A percentile compares a stretch with the other conserved stretches of the same genome.
Evolutionary conservation across 257 asterid genomes (phyloP).

Genomic region (Jaltomata sinuosa): DNA sequence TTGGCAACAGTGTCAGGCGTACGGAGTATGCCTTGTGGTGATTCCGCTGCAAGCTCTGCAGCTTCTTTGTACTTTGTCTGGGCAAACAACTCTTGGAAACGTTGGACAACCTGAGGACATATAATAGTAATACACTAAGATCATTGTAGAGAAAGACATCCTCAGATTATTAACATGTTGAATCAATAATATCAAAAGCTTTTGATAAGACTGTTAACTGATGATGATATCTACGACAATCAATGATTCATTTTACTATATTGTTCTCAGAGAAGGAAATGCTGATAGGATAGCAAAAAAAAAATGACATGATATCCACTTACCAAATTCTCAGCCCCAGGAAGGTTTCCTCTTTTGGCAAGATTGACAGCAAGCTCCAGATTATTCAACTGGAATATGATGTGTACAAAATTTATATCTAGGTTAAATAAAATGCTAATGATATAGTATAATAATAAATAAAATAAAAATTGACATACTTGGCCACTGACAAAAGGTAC

Average conservation of each 20-base stretch:
- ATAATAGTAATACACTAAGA: background rate
- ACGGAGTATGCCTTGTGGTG: constrained; percentile 98
- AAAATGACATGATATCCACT: constrained; percentile 8
- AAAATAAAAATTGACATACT: constrained; percentile 35
- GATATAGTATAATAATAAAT: background rate
- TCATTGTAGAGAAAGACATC: background rate
- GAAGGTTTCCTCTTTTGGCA: constrained; percentile 98
- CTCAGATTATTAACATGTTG: background rate
- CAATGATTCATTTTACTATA: background rate
- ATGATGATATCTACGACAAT: background rate
- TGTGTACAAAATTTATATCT: background rate
- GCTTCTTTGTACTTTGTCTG: constrained; percentile 99
- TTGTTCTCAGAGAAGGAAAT: background rate
- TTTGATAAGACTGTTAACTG: background rate
- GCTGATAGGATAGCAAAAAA: background rate
- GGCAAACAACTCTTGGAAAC: constrained; percentile 96
- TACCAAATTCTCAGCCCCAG: constrained; percentile 98
- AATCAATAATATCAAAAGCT: background rate
- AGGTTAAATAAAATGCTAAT: background rate
- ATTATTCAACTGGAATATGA: constrained; percentile 61
- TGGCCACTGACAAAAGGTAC: constrained; percentile 97
- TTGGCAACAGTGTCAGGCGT: constrained; percentile 96
- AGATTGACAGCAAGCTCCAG: constrained; percentile 99
- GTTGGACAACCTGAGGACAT: constrained; percentile 82
- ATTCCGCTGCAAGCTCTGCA: constrained; percentile 99